These are phyloP conservation scores for Rhododendron mucronatum DNA, from an alignment of 148 eudicot species.

Conservation along the genomic window DNA sequence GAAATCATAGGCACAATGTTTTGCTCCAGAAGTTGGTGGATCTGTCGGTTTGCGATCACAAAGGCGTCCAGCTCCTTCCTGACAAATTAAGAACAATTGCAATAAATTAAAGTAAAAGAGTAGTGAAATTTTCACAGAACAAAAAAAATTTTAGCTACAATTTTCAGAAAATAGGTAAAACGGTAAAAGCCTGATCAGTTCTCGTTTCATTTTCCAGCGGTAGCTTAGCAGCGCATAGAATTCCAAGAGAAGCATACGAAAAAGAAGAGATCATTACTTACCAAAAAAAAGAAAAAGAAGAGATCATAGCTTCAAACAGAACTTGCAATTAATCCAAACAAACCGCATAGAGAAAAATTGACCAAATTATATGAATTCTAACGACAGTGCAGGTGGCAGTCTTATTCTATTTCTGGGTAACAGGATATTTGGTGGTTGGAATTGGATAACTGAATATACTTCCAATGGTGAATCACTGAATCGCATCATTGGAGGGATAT, in stretches of 20 bases:
- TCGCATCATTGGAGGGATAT: no score
- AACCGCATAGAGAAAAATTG: no score
- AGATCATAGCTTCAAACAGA: no score
- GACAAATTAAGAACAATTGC: not conserved
- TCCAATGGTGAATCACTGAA: no score
- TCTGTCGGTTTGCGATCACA: not conserved
- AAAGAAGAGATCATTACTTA: no score
- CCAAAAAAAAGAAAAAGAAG: no score
- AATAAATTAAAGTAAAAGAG: not conserved
- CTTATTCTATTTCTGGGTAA: no score
- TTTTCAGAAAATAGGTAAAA: not conserved
- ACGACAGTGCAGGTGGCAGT: no score
- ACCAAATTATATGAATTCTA: no score
- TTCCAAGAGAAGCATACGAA: not conserved
- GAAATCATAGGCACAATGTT: not conserved
- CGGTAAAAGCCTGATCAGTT: not conserved
- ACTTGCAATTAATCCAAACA: no score
- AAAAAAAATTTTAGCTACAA: not conserved
- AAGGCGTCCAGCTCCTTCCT: not conserved
- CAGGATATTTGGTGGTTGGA: no score
- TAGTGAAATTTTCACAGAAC: not conserved
- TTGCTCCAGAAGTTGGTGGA: not conserved
- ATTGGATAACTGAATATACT: no score
- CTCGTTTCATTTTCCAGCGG: not conserved
- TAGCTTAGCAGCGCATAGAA: not conserved